Conservation (phyloP, 2,329 filamentous ascomycete species). For the Sporothrix brasiliensis region DNA sequence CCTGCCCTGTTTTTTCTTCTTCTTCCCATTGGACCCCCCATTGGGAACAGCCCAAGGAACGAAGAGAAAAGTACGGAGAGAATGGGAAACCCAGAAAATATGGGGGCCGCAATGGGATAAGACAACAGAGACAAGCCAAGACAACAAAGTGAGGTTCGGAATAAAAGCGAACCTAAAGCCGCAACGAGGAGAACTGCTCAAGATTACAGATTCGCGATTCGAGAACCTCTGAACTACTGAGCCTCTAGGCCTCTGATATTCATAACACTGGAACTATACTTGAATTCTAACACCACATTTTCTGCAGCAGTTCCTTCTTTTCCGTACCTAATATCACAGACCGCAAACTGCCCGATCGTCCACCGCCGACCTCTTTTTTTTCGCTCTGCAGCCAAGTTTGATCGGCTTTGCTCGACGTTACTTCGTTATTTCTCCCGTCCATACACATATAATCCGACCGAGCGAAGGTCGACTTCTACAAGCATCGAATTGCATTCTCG, state of each 20-base stretch:
- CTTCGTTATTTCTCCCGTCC: background rate
- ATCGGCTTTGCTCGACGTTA: slow-evolving; percentile 11
- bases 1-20: slow-evolving; percentile 25
- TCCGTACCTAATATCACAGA: slow-evolving; percentile 21
- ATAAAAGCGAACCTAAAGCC: slow-evolving; percentile 24
- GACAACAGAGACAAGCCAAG: background rate
- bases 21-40: background rate
- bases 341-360: slow-evolving; percentile 18
- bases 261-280: slow-evolving; percentile 11
- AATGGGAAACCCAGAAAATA: slow-evolving; percentile 9
- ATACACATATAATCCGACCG: slow-evolving; percentile 18
- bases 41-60: background rate
- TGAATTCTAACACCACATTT: slow-evolving; percentile 28
- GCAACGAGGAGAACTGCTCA: slow-evolving; percentile 22
- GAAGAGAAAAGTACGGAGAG: background rate
- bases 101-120: slow-evolving; percentile 10
- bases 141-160: slow-evolving; percentile 16
- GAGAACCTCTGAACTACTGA: background rate
- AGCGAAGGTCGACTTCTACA: background rate
- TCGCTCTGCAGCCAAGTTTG: slow-evolving; percentile 23
- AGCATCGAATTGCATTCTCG: slow-evolving; percentile 9
- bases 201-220: slow-evolving; percentile 18
- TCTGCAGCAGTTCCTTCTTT: slow-evolving; percentile 17
- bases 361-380: slow-evolving; percentile 5
- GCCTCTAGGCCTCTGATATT: background rate